Percentiles rank a stretch among this genome's conserved stretches.
phyloP scores from a whole-genome alignment of 2,329 filamentous ascomycete genomes.

The Spiromastix sp. region DNA sequence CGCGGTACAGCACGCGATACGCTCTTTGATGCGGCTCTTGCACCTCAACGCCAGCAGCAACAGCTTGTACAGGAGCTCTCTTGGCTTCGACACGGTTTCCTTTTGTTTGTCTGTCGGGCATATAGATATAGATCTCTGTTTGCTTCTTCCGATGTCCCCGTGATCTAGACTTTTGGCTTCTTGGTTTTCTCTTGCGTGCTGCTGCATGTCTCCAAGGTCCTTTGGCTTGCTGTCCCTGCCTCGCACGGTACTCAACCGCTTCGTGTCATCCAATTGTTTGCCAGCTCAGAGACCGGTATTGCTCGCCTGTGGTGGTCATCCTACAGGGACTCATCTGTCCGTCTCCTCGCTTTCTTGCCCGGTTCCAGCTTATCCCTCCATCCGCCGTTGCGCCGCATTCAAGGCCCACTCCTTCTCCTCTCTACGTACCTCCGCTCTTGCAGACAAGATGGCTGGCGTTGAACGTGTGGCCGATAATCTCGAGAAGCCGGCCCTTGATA shows the following conservation, averaged over 20 bases:
- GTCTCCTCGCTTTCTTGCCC: constrained; percentile 2
- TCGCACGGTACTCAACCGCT: neutral
- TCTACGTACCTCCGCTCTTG: neutral
- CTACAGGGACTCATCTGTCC: neutral
- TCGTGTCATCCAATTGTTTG: neutral
- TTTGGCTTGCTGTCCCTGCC: neutral
- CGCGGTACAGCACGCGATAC: too few species aligned
- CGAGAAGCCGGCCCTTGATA: constrained; percentile 75
- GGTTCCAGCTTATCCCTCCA: constrained; percentile 1
- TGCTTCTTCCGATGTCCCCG: too few species aligned
- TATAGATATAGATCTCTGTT: neutral
- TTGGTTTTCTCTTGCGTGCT: neutral
- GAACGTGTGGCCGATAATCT: constrained; percentile 56
- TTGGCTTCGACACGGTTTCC: too few species aligned
- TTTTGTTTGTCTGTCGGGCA: too few species aligned
- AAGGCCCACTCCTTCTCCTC: neutral
- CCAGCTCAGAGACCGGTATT: too few species aligned
- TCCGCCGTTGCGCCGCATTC: neutral
- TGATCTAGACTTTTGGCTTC: constrained; percentile 1
- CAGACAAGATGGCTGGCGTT: constrained; percentile 21
- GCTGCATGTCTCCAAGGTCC: constrained; percentile 13
- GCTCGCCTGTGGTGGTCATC: too few species aligned
- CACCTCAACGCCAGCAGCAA: too few species aligned
- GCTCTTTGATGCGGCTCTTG: too few species aligned
- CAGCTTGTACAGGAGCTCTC: too few species aligned